These are phyloP conservation scores for Cytospora leucostoma DNA, from an alignment of 2,329 filamentous ascomycete species.

Conservation along the genomic window DNA sequence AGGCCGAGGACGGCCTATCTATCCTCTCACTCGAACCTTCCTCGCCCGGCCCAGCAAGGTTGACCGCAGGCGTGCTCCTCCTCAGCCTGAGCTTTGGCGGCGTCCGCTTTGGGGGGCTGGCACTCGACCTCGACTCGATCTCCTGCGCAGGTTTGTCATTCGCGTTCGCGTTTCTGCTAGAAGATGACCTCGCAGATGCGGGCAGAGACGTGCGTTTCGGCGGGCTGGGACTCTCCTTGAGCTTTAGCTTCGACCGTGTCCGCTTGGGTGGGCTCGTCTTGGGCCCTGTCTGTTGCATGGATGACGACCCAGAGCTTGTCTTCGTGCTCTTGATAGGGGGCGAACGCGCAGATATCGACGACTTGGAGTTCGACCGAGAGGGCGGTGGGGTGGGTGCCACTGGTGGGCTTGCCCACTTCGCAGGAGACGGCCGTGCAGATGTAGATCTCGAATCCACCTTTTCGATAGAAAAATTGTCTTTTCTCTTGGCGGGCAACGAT, in stretches of 20 bases:
- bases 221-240: slow-evolving; percentile 7
- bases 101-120: slow-evolving; percentile 14
- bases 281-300: neutral
- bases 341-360: neutral
- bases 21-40: neutral
- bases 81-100: slow-evolving; percentile 20
- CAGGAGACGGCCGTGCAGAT: neutral
- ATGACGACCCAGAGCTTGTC: neutral
- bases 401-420: neutral
- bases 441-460: neutral
- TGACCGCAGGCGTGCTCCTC: slow-evolving; percentile 7
- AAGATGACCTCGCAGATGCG: neutral
- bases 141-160: neutral
- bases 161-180: neutral
- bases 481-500: neutral
- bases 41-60: neutral
- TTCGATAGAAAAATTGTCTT: neutral
- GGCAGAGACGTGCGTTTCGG: neutral
- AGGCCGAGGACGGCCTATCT: neutral
- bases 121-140: neutral
- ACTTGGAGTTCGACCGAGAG: slow-evolving; percentile 7
- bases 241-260: slow-evolving; percentile 7
- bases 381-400: slow-evolving; percentile 4
- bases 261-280: slow-evolving; percentile 4
- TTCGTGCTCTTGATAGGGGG: neutral